phyloP scores from a whole-genome alignment of 2,329 filamentous ascomycete genomes.

The Rhytidhysteron rufulum region DNA sequence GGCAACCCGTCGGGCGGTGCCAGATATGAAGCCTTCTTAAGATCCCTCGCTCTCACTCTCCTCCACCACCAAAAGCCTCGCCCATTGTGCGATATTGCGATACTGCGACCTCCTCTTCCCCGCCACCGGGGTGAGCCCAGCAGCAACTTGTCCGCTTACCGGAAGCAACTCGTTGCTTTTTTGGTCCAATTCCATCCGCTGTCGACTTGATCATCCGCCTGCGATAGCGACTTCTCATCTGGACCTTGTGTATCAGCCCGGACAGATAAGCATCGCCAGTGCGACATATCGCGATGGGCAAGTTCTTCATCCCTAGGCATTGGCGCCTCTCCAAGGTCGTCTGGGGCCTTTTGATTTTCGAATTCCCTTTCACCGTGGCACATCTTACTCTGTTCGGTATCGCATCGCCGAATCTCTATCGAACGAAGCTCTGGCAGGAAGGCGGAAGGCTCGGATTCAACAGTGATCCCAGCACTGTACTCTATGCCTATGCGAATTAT shows the following conservation, averaged over 20 bases:
- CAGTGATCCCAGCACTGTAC: conserved; percentile 64
- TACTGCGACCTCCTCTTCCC: neutral
- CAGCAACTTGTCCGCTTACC: neutral
- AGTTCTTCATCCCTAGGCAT: conserved; percentile 51
- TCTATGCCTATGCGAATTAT: conserved; percentile 73
- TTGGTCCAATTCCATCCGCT: neutral
- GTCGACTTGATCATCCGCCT: neutral
- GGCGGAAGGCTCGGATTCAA: conserved; percentile 70
- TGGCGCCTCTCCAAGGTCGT: conserved; percentile 53
- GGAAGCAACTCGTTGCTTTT: neutral
- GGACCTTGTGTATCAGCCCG: neutral
- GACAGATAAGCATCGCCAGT: no score
- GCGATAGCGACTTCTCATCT: neutral
- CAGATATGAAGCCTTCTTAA: conserved; percentile 4
- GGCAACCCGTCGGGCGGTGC: no score
- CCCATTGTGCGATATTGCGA: neutral
- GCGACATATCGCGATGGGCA: conserved; percentile 9
- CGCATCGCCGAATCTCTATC: conserved; percentile 68
- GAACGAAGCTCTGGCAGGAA: conserved; percentile 68
- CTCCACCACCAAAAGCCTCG: neutral
- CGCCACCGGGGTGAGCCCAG: neutral
- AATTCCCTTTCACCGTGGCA: conserved; percentile 63
- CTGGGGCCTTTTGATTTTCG: conserved; percentile 58
- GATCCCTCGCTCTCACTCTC: neutral
- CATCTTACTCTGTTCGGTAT: conserved; percentile 69